Evolutionary conservation across 2,329 filamentous ascomycete genomes (phyloP).

Genomic region (Trichoderma sp.): DNA sequence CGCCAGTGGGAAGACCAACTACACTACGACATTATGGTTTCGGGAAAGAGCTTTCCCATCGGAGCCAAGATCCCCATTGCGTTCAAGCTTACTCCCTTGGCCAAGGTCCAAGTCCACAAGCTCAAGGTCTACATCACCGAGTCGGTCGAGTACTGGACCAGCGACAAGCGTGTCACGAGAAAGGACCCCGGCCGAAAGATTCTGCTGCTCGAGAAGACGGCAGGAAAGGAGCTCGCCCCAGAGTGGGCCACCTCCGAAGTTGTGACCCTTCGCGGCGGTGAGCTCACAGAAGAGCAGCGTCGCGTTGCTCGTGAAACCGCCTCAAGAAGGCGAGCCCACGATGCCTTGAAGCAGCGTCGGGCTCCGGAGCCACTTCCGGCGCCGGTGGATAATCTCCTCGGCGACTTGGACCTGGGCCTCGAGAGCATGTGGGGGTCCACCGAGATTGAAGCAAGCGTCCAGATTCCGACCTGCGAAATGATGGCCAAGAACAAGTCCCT

Average conservation of each 20-base stretch:
- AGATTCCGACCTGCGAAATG: conserved; percentile 83
- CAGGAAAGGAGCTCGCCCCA: conserved; percentile 73
- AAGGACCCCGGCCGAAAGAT: conserved; percentile 84
- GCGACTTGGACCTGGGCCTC: conserved; percentile 69
- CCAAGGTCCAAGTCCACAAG: conserved; percentile 90
- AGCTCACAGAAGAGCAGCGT: conserved; percentile 58
- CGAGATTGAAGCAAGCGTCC: conserved; percentile 92
- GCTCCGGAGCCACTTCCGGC: conserved; percentile 48
- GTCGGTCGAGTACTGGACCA: conserved; percentile 87
- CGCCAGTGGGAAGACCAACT: conserved; percentile 94
- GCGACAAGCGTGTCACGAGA: conserved; percentile 79
- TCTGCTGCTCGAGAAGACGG: conserved; percentile 82
- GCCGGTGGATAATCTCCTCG: conserved; percentile 70
- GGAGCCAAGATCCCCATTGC: conserved; percentile 87
- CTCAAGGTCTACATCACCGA: conserved; percentile 91
- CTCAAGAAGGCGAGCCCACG: conserved; percentile 53
- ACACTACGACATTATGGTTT: conserved; percentile 95
- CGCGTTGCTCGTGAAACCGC: conserved; percentile 51
- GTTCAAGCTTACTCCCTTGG: conserved; percentile 88
- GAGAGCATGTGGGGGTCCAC: conserved; percentile 82
- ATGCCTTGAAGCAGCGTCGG: conserved; percentile 47
- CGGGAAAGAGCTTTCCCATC: conserved; percentile 90
- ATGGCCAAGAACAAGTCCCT: conserved; percentile 71
- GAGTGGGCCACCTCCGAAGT: conserved; percentile 76
- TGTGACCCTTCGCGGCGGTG: conserved; percentile 76